A percentile compares a stretch with the other conserved stretches of the same genome.
Evolutionary conservation across 1,284 basidiomycete genomes (phyloP).

Genomic region (Apiotrichum sp.): DNA sequence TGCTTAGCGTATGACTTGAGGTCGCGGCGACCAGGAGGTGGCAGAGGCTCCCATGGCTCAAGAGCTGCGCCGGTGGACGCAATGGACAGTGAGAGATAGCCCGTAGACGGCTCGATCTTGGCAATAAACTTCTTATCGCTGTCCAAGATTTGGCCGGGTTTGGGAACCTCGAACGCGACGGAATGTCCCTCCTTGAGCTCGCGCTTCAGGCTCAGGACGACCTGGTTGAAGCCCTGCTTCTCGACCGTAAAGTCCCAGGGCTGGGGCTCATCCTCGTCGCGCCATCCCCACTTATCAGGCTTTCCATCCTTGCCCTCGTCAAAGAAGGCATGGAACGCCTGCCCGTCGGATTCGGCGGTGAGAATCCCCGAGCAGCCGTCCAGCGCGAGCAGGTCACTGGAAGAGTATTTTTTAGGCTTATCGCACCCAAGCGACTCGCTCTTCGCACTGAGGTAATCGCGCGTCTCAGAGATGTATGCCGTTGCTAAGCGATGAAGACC

Average conservation of each 20-base stretch:
- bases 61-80: neutral
- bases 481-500: constrained; percentile 18
- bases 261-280: constrained; percentile 20
- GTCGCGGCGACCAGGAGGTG: neutral
- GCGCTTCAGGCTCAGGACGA: neutral
- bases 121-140: constrained; percentile 6
- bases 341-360: constrained; percentile 11
- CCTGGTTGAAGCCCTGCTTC: constrained; percentile 2
- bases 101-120: constrained; percentile 12
- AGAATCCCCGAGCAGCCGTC: constrained; percentile 23
- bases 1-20: neutral
- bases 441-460: constrained; percentile 5
- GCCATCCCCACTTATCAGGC: constrained; percentile 13
- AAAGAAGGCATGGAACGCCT: constrained; percentile 12
- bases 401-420: constrained; percentile 7
- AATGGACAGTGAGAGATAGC: constrained; percentile 9
- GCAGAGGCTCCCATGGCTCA: constrained; percentile 3
- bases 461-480: constrained; percentile 10
- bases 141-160: neutral
- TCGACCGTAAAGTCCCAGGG: constrained; percentile 19
- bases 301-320: constrained; percentile 4
- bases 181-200: neutral
- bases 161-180: neutral
- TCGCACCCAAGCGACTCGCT: neutral
- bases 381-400: constrained; percentile 16